These are phyloP conservation scores for Chloromonas sp. DNA, from an alignment of 163 green algal species.

Conservation along the genomic window DNA sequence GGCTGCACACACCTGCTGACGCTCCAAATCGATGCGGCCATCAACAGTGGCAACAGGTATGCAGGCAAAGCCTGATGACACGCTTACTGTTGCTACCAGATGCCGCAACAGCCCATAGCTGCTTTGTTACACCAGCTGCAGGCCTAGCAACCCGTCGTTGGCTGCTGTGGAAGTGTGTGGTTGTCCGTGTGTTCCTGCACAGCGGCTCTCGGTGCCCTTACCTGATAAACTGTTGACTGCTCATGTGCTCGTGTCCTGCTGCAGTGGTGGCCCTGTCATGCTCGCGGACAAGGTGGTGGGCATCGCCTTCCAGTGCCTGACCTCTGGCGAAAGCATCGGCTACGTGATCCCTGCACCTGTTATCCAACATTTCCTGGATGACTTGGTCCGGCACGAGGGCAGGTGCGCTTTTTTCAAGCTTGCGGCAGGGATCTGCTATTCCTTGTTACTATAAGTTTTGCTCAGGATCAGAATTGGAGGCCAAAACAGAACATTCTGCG, in stretches of 20 bases:
- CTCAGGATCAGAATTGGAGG: no score
- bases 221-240: no score
- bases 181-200: no score
- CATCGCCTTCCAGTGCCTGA: constrained; percentile 41
- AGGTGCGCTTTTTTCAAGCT: neutral
- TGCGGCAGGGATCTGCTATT: neutral
- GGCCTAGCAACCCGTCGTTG: no score
- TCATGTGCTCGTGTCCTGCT: no score
- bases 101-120: no score
- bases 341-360: constrained; percentile 46
- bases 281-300: constrained; percentile 27
- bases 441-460: neutral
- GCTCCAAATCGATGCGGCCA: constrained; percentile 40
- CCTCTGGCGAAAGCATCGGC: constrained; percentile 11
- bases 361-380: constrained; percentile 49
- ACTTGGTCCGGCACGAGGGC: constrained; percentile 24
- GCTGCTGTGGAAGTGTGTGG: no score
- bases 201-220: no score
- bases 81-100: no score
- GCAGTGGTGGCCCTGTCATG: constrained; percentile 31
- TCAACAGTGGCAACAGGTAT: constrained; percentile 31
- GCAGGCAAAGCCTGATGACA: no score
- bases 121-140: no score
- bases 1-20: constrained; percentile 42
- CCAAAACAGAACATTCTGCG: neutral